Evolutionary conservation across 768 basidiomycete species (phyloP), one percentile per base, ranked within the genome.

Genomic region (Tubosaeta sp.): DNA sequence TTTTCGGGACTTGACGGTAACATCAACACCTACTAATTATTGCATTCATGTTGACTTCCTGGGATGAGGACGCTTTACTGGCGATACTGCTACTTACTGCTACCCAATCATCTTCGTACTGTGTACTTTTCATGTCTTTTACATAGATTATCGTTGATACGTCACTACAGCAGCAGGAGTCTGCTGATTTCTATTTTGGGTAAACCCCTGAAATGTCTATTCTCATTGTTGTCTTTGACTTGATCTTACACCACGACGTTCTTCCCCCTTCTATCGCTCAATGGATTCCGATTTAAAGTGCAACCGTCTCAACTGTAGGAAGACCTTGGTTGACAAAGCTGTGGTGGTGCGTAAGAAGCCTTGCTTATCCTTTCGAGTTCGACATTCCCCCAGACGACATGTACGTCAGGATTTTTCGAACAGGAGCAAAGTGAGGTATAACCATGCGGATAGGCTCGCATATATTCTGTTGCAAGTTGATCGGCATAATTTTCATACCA

Each of bases 201-300:
- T 54, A 41, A 25, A 46, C 51, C 37, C 51, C 46, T 51, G 17
- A 48, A 27, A 16, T 22, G 22, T 22, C 22, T 22, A 14, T 17
- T 26, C 8, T 9, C 38, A 38, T 37, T 10, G 22, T 13, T 6
- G 6, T 9, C 9, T 25, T 41, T 7, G 8, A 44, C 17, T n/a
- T 25, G 46, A 46, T 11, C 34, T 25, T 5, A 10, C n/a, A 19
- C 11, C n/a, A 45, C 22, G 12, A 41, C 42, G 14, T 10, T 10
- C 2, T 9, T 39, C 11, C 43, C 8, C 19, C 11, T 32, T 14
- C 3, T 19, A 26, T 5, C 32, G 12, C 19, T 4, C 16, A 43
- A 90, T 91, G 88, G 88, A 91, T 66, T 77, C 78, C 29, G 87
- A 89, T 45, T 71, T 90, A 44, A 86, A 82, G 59, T 91, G 88